Evolutionary conservation across 306 rosid genomes (phyloP), one percentile per base, ranked within the genome.

Genomic region (Quercus robur): DNA sequence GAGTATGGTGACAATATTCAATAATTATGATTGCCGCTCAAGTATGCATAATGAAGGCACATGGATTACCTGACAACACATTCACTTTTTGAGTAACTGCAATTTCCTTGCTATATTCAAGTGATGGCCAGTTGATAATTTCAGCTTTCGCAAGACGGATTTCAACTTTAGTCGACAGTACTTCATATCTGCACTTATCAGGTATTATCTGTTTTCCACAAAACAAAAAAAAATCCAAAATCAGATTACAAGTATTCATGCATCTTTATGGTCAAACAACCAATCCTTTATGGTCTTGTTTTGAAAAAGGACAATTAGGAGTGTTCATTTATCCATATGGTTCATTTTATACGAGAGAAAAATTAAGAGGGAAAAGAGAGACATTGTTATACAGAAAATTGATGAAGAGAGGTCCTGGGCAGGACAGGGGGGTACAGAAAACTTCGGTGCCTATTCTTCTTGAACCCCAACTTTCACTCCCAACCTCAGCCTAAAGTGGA

Each of bases 121-220:
- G 97, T 28, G 93, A 78, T 6, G 79, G 19, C 98, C 98, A 94
- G 0, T 75, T 83, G 74, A 84, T 44, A 61, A 70, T 41, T 62
- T 92, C 97, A 25, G 88, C 94, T 86, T 94, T 94, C 19, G 71
- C 87, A 44, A 94, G 92, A 75, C 84, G 90, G 63, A 94, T 88
- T 87, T 94, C 97, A 87, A 94, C 77, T 89, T 94, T 94, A 52
- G 98, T 94, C 28, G 85, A 73, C 82, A 92, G 73, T 78, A 92
- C 90, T 2, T 62, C 85, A 70, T 77, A 90, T 73, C 85, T 85
- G 84, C 94, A 85, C 80, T 79, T 76, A 18, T 84, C 89, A 52
- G 94, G 97, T 79, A 86, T 68, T 57, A 94, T 92, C 97, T 94
- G 90, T 75, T 80, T 49, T 33, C 72, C 63, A 77, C 78, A 69